Conservation (phyloP, 805 yeast species). For the Metschnikowia cerradonensis region DNA sequence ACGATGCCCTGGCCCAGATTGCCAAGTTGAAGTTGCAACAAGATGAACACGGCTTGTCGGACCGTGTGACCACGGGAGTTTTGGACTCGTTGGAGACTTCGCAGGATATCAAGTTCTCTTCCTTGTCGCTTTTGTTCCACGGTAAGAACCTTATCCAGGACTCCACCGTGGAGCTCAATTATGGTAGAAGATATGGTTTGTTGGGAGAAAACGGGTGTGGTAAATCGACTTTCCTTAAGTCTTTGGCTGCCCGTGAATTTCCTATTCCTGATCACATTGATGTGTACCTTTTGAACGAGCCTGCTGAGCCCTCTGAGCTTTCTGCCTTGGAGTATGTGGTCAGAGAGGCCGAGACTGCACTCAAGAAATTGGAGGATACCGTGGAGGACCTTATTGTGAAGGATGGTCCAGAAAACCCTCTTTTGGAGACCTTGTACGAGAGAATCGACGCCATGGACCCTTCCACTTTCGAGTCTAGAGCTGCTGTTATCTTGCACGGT, state of each 20-base stretch:
- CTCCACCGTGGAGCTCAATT: constrained; percentile 86
- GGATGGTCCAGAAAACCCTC: constrained; percentile 90
- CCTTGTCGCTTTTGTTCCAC: constrained; percentile 90
- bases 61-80: constrained; percentile 97
- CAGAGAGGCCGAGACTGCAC: constrained; percentile 90
- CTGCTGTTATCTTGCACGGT: constrained; percentile 94
- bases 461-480: constrained; percentile 91
- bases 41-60: constrained; percentile 91
- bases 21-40: constrained; percentile 87
- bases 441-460: constrained; percentile 96
- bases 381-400: constrained; percentile 86
- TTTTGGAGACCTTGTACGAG: constrained; percentile 87
- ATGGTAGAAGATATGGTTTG: constrained; percentile 95
- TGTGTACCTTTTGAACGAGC: constrained; percentile 91
- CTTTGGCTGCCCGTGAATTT: constrained; percentile 92
- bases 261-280: constrained; percentile 93
- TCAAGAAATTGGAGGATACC: constrained; percentile 83
- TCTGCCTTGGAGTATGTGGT: constrained; percentile 96
- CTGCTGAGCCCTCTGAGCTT: constrained; percentile 89
- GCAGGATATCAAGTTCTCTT: constrained; percentile 87
- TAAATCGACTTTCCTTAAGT: constrained; percentile 89
- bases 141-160: constrained; percentile 96
- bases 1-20: constrained; percentile 67
- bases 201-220: constrained; percentile 99
- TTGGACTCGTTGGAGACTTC: constrained; percentile 84